phyloP scores from a whole-genome alignment of 2,329 filamentous ascomycete genomes.

The Pseudogymnoascus sp. region DNA sequence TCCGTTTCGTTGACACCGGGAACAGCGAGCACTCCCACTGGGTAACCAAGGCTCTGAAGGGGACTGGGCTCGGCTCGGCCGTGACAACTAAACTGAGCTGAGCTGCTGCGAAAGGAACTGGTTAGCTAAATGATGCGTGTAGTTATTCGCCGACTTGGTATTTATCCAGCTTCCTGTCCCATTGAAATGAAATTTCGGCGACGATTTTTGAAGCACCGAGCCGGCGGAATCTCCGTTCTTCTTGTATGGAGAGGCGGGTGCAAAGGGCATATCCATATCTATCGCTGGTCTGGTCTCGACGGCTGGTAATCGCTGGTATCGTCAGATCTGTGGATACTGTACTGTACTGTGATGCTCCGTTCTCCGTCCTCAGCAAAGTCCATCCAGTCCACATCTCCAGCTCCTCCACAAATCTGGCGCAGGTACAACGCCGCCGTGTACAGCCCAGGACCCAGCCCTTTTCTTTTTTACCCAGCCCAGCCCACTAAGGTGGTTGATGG shows the following conservation, averaged over 20 bases:
- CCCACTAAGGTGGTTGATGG: not conserved
- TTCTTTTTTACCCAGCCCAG: not conserved
- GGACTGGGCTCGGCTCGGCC: not conserved
- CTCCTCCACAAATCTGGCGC: not conserved
- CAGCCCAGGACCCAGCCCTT: not conserved
- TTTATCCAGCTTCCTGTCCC: not conserved
- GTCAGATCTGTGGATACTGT: not conserved
- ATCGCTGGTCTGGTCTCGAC: not conserved
- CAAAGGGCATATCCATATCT: not conserved
- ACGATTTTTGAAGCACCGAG: not conserved
- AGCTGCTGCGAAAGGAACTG: too few relatives aligned
- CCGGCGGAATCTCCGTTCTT: not conserved
- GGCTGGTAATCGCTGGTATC: not conserved
- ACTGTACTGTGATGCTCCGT: not conserved
- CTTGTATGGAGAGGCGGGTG: not conserved
- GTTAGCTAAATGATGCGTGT: too few relatives aligned
- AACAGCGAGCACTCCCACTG: not conserved
- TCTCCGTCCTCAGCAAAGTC: not conserved
- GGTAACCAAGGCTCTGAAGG: not conserved
- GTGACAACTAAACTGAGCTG: not conserved
- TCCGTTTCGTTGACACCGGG: constrained; percentile 1
- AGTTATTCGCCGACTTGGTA: not conserved
- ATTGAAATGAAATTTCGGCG: not conserved
- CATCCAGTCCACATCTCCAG: not conserved
- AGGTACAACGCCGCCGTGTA: not conserved